Evolutionary conservation across 83 land plant genomes (phyloP).

Genomic region (Picea engelmannii): DNA sequence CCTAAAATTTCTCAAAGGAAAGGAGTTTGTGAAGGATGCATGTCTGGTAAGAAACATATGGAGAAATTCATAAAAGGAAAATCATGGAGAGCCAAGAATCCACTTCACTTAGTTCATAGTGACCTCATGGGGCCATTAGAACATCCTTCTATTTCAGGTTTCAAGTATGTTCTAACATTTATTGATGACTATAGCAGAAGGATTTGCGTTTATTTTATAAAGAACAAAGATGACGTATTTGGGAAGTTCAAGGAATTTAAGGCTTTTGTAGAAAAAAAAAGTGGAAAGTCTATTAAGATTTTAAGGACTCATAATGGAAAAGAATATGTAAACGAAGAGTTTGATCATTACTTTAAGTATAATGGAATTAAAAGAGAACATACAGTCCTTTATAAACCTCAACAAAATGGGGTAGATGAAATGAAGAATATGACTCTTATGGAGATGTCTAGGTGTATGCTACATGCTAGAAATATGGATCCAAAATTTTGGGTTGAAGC

Average conservation of each 20-base stretch:
- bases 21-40: neutral
- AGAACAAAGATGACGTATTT: neutral
- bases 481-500: slow-evolving; percentile 7
- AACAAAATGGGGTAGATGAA: slow-evolving; percentile 27
- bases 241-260: neutral
- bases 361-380: neutral
- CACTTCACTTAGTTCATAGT: neutral
- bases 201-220: neutral
- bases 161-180: neutral
- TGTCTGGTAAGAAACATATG: neutral
- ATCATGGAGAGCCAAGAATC: neutral
- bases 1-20: neutral
- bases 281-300: neutral
- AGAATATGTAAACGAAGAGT: neutral
- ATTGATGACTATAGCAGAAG: neutral
- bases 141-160: neutral
- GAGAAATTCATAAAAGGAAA: neutral
- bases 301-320: neutral
- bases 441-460: slow-evolving; percentile 10
- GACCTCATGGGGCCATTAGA: neutral
- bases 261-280: neutral
- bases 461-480: slow-evolving; percentile 1
- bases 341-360: neutral
- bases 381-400: neutral
- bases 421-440: slow-evolving; percentile 15